These are phyloP conservation scores for Schizonepeta tenuifolia DNA, from an alignment of 257 asterid species.

Conservation along the genomic window DNA sequence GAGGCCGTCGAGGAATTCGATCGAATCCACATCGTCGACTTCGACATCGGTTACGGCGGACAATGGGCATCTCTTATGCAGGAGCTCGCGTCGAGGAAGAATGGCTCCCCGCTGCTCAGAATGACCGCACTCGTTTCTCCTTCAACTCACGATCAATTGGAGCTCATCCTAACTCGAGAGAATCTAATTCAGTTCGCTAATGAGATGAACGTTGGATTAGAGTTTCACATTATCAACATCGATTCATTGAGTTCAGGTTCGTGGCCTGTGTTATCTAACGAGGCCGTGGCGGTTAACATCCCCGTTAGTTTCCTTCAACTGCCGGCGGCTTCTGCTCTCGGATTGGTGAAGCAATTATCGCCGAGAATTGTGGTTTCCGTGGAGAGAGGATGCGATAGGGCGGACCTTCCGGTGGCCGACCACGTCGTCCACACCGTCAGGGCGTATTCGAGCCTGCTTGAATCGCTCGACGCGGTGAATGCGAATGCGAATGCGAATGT, in stretches of 20 bases:
- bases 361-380: conserved; percentile 84
- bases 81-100: conserved; percentile 46
- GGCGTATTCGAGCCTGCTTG: conserved; percentile 65
- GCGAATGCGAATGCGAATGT: conserved; percentile 63
- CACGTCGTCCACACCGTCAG: conserved; percentile 76
- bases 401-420: conserved; percentile 75
- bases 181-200: conserved; percentile 70
- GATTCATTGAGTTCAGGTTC: conserved; percentile 63
- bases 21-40: conserved; percentile 56
- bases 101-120: conserved; percentile 43
- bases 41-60: conserved; percentile 58
- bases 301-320: conserved; percentile 61
- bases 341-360: conserved; percentile 70
- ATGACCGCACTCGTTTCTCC: conserved; percentile 53
- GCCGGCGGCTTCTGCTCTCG: conserved; percentile 56
- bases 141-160: conserved; percentile 68
- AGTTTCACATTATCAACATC: conserved; percentile 57
- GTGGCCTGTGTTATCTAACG: conserved; percentile 56
- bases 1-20: conserved; percentile 49
- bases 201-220: conserved; percentile 61
- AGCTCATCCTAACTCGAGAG: conserved; percentile 71
- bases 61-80: conserved; percentile 73
- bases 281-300: conserved; percentile 75
- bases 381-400: conserved; percentile 80
- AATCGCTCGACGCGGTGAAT: conserved; percentile 65